Evolutionary conservation across 1,139 yeast genomes (phyloP).

Genomic region (Scheffersomyces parashehatae): DNA sequence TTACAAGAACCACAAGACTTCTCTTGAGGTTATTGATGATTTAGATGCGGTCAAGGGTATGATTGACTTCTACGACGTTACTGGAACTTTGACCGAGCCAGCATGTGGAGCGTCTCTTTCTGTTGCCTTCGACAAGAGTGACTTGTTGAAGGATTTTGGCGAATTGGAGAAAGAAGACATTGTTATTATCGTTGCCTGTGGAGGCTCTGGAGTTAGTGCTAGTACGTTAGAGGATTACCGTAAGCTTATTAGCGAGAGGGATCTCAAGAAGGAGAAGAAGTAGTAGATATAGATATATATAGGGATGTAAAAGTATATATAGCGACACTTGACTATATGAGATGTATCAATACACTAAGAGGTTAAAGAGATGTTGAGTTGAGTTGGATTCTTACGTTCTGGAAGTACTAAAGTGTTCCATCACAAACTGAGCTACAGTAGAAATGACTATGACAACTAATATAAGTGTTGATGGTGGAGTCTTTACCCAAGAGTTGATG

Average conservation of each 20-base stretch:
- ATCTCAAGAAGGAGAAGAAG: neutral
- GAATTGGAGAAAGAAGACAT: constrained; percentile 30
- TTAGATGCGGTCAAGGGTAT: constrained; percentile 34
- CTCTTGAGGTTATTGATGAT: constrained; percentile 34
- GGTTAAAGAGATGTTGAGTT: too few relatives aligned
- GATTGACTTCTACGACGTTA: constrained; percentile 25
- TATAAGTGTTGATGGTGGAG: too few relatives aligned
- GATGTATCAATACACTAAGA: too few relatives aligned
- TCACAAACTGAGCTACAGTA: too few relatives aligned
- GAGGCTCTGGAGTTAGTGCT: constrained; percentile 31
- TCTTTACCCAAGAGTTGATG: too few relatives aligned
- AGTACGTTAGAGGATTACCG: constrained; percentile 5
- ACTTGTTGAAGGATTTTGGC: constrained; percentile 20
- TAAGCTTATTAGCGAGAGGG: neutral
- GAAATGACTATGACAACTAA: too few relatives aligned
- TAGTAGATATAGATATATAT: neutral
- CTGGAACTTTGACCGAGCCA: constrained; percentile 35
- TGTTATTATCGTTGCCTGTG: constrained; percentile 40
- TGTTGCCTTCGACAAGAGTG: constrained; percentile 23
- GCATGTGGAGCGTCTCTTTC: constrained; percentile 45
- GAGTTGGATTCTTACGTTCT: too few relatives aligned
- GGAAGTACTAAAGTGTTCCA: too few relatives aligned
- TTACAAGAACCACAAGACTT: constrained; percentile 19
- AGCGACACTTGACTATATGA: too few relatives aligned
- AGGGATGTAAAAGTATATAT: too few relatives aligned